Evolutionary conservation across 2,329 filamentous ascomycete genomes (phyloP).

Genomic region (Mariannaea elegans): DNA sequence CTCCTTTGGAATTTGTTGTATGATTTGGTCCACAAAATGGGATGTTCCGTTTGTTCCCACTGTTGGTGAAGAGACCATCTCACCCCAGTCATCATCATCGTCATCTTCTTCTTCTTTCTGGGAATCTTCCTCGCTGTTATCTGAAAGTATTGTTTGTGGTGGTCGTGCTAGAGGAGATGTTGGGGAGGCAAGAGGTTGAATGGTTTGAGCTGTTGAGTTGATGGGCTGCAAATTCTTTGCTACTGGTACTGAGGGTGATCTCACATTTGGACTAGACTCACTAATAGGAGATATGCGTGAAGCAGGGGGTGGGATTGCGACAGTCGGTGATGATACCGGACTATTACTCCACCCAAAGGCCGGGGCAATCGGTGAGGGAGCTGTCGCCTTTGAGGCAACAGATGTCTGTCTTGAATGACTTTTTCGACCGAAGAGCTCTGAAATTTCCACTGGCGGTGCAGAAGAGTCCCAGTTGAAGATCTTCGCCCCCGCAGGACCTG

Average conservation of each 20-base stretch:
- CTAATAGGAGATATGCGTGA: conserved; percentile 16
- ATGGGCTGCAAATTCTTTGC: conserved; percentile 25
- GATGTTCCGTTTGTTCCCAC: conserved; percentile 27
- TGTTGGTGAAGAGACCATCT: conserved; percentile 59
- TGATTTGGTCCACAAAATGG: conserved; percentile 30
- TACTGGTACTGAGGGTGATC: conserved; percentile 15
- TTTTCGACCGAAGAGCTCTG: conserved; percentile 44
- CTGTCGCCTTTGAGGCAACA: conserved; percentile 32
- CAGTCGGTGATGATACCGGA: conserved; percentile 27
- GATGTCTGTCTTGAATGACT: conserved; percentile 40
- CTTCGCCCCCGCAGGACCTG: conserved; percentile 53
- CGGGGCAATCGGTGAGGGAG: conserved; percentile 38
- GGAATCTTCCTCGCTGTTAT: conserved; percentile 1
- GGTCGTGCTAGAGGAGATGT: conserved; percentile 36
- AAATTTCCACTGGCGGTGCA: conserved; percentile 59
- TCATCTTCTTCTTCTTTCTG: conserved; percentile 32
- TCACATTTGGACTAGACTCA: conserved; percentile 19
- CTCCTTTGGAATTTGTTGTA: not conserved
- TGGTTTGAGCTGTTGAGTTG: conserved; percentile 1
- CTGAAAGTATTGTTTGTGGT: conserved; percentile 27
- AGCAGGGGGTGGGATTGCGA: conserved; percentile 27
- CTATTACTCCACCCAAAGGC: conserved; percentile 45
- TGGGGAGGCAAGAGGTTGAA: conserved; percentile 17
- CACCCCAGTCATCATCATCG: conserved; percentile 68
- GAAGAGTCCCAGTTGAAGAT: conserved; percentile 71